Evolutionary conservation across 441 rosid genomes (phyloP).

Genomic region (Breynia disticha): DNA sequence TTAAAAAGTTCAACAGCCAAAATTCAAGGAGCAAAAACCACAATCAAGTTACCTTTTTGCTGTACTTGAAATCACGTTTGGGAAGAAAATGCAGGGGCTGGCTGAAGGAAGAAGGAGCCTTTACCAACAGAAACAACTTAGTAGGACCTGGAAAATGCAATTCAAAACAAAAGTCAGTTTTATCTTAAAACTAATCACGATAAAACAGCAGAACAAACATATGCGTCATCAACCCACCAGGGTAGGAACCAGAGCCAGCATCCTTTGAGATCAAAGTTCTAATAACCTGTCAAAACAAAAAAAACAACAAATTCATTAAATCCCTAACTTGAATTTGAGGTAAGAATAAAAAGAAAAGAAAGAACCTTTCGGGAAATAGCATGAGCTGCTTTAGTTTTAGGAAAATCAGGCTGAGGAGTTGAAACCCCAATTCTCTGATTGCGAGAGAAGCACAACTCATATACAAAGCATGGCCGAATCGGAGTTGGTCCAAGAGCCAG

Average conservation of each 20-base stretch:
- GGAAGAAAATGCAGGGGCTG: slow-evolving; percentile 83
- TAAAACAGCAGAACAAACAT: slow-evolving; percentile 5
- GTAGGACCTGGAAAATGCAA: slow-evolving; percentile 40
- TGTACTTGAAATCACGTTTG: slow-evolving; percentile 80
- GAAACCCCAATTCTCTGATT: slow-evolving; percentile 14
- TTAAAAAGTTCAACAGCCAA: too few species aligned
- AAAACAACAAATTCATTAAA: not conserved
- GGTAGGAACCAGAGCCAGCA: slow-evolving; percentile 69
- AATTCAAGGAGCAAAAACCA: too few species aligned
- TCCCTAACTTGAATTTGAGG: slow-evolving; percentile 1
- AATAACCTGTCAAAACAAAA: slow-evolving; percentile 38
- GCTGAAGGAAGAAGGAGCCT: slow-evolving; percentile 66
- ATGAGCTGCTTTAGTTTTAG: slow-evolving; percentile 52
- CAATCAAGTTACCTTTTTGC: slow-evolving; percentile 49
- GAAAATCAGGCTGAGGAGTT: slow-evolving; percentile 31
- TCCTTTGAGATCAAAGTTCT: slow-evolving; percentile 61
- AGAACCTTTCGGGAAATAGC: slow-evolving; percentile 75
- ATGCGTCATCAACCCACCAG: slow-evolving; percentile 39
- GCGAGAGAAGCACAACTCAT: slow-evolving; percentile 44
- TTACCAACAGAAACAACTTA: slow-evolving; percentile 66
- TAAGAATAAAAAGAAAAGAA: not conserved
- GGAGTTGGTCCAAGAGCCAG: slow-evolving; percentile 71
- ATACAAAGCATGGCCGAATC: slow-evolving; percentile 55
- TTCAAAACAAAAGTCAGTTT: too few species aligned
- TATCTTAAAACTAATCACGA: not conserved